Conservation (phyloP, 2,329 filamentous ascomycete species). For the Bisporella sp. region DNA sequence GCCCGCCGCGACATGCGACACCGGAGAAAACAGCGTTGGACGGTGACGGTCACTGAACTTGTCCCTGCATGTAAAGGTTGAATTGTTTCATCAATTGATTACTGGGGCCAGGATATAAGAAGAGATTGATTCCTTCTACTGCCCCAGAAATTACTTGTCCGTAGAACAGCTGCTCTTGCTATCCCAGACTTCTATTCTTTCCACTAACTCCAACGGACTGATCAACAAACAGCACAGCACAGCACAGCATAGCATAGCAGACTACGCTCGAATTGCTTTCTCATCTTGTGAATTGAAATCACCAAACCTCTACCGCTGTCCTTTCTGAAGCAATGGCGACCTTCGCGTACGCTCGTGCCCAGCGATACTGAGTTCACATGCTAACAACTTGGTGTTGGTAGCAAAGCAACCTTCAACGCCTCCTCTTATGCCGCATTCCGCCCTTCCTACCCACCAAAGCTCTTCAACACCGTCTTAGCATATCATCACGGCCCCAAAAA, state of each 20-base stretch:
- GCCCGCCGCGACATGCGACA: background rate
- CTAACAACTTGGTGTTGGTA: constrained; percentile 21
- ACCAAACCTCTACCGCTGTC: background rate
- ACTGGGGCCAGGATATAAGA: too few species aligned
- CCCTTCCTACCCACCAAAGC: constrained; percentile 47
- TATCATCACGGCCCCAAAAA: constrained; percentile 40
- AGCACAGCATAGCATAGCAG: too few species aligned
- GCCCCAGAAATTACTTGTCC: background rate
- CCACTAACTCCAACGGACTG: background rate
- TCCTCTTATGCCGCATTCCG: constrained; percentile 53
- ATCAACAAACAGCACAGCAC: too few species aligned
- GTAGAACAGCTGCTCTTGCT: background rate
- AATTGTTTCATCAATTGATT: too few species aligned
- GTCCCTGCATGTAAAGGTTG: too few species aligned
- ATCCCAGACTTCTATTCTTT: background rate
- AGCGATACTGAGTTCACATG: constrained; percentile 4
- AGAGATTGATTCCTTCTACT: too few species aligned
- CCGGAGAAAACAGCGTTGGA: too few species aligned
- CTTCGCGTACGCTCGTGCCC: constrained; percentile 36
- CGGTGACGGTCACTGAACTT: too few species aligned
- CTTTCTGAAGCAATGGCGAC: constrained; percentile 34
- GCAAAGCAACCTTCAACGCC: constrained; percentile 48
- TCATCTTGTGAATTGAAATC: background rate
- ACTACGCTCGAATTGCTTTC: too few species aligned
- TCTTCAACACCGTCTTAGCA: constrained; percentile 46